Conservation (phyloP, 495 filamentous ascomycete species). For the Thermothielavioides terrestris region DNA sequence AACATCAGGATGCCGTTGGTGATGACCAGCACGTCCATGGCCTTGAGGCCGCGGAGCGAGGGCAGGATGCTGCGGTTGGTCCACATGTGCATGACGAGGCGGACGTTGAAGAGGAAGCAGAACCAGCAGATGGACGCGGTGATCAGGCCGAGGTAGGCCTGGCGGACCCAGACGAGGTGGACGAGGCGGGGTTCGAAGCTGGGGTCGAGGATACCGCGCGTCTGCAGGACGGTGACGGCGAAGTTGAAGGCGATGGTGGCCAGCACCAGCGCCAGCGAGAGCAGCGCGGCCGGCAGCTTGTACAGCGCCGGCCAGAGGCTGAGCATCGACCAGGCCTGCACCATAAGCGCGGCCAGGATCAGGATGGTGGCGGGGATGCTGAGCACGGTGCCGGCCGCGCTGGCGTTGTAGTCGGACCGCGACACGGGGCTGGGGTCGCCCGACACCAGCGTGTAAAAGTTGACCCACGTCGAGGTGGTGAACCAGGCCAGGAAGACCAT, state of each 20-base stretch:
- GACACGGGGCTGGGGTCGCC: constrained; percentile 48
- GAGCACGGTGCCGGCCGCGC: constrained; percentile 46
- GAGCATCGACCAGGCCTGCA: constrained; percentile 65
- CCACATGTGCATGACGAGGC: constrained; percentile 49
- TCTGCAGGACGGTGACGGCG: constrained; percentile 49
- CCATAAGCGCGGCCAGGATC: constrained; percentile 56
- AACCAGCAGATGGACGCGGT: constrained; percentile 68
- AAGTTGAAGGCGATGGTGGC: constrained; percentile 53
- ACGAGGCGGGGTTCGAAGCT: neutral
- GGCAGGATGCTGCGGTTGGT: constrained; percentile 25
- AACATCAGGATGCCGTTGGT: constrained; percentile 46
- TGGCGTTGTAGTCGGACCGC: constrained; percentile 38
- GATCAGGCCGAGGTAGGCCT: constrained; percentile 45
- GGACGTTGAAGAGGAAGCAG: constrained; percentile 60
- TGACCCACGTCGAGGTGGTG: constrained; percentile 48
- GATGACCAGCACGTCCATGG: constrained; percentile 34
- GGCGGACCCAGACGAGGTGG: constrained; percentile 46
- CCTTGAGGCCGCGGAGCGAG: constrained; percentile 16
- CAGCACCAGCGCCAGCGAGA: constrained; percentile 47
- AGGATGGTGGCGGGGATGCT: constrained; percentile 50
- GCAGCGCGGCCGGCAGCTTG: constrained; percentile 34
- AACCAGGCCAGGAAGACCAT: constrained; percentile 50
- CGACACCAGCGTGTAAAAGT: constrained; percentile 51
- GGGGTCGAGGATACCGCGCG: constrained; percentile 37
- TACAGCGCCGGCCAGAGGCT: constrained; percentile 32